Conservation (phyloP, 495 filamentous ascomycete species). For the Podospora comata region DNA sequence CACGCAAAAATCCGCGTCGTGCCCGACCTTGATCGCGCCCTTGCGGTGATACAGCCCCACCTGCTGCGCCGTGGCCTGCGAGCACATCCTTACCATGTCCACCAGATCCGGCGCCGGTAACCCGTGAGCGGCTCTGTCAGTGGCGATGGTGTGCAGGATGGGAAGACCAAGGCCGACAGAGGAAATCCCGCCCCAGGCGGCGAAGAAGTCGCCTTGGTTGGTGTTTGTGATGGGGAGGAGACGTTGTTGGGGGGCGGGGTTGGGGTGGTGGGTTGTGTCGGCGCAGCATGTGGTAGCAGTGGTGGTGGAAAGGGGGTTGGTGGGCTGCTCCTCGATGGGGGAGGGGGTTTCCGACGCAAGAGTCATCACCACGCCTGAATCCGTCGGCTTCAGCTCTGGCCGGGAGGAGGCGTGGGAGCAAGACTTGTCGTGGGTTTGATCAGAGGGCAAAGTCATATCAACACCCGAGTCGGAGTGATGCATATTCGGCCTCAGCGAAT, state of each 20-base stretch:
- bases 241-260: not conserved
- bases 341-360: not conserved
- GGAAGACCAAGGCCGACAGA: constrained; percentile 88
- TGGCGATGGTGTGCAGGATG: constrained; percentile 81
- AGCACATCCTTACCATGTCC: constrained; percentile 82
- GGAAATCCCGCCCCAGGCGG: constrained; percentile 94
- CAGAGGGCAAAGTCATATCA: constrained; percentile 39
- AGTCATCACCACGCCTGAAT: not conserved
- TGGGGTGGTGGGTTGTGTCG: not conserved
- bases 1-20: constrained; percentile 88
- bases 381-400: not conserved
- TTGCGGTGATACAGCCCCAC: constrained; percentile 82
- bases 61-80: constrained; percentile 82
- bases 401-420: not conserved
- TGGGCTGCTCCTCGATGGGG: not conserved
- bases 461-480: constrained; percentile 47
- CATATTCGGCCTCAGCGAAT: constrained; percentile 32
- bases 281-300: too few relatives aligned
- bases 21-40: constrained; percentile 76
- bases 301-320: not conserved
- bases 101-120: constrained; percentile 50
- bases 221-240: not conserved
- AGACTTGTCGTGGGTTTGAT: constrained; percentile 6
- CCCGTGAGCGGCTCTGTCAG: constrained; percentile 51
- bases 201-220: constrained; percentile 77